Percentiles rank a stretch among this genome's conserved stretches.
phyloP scores from a whole-genome alignment of 2,329 filamentous ascomycete genomes.

The Ophiostoma triangulosporum region DNA sequence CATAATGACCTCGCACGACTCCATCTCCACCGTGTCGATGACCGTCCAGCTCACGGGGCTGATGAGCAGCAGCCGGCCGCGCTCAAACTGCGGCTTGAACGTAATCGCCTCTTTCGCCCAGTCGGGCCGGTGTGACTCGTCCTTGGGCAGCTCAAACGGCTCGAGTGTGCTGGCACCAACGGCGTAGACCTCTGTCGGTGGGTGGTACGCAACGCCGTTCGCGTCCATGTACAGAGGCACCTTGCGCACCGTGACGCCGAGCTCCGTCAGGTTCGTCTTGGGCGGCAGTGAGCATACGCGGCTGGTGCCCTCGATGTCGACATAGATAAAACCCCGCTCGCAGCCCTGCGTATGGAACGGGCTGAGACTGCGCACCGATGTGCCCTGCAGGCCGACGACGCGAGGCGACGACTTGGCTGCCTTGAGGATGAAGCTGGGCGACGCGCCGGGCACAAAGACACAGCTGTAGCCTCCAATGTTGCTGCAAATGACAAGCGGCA shows the following conservation, averaged over 20 bases:
- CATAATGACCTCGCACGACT: constrained; percentile 62
- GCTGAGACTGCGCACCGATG: constrained; percentile 56
- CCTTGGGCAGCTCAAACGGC: constrained; percentile 71
- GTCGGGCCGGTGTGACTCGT: constrained; percentile 71
- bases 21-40: constrained; percentile 63
- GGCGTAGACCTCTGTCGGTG: constrained; percentile 60
- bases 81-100: constrained; percentile 54
- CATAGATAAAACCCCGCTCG: constrained; percentile 70
- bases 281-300: constrained; percentile 59
- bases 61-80: constrained; percentile 63
- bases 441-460: constrained; percentile 69
- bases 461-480: constrained; percentile 67
- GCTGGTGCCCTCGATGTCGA: constrained; percentile 58
- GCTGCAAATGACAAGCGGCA: constrained; percentile 42
- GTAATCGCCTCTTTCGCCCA: constrained; percentile 59
- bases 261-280: constrained; percentile 51
- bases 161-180: constrained; percentile 54
- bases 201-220: constrained; percentile 62
- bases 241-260: constrained; percentile 63
- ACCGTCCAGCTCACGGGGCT: constrained; percentile 64
- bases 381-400: constrained; percentile 58
- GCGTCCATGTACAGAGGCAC: constrained; percentile 57
- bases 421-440: constrained; percentile 71
- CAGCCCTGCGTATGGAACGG: constrained; percentile 65
- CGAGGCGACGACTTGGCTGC: constrained; percentile 65